Evolutionary conservation across 1,139 yeast genomes (phyloP).

Genomic region (Magnusiomyces sp.): DNA sequence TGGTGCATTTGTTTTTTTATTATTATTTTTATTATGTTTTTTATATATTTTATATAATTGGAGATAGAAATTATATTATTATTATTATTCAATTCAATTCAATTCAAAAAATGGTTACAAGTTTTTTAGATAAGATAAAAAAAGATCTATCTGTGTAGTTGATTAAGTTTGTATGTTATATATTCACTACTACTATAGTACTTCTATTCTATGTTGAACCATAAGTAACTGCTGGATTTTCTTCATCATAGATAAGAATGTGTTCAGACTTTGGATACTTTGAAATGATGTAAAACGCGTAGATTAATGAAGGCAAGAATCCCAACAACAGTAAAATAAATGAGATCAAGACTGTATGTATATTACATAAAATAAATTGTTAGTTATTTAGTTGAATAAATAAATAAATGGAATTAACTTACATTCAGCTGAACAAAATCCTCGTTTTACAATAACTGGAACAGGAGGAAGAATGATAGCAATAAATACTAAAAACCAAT

Average conservation of each 20-base stretch:
- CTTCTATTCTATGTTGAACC: neutral
- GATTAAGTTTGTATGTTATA: neutral
- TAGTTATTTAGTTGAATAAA: neutral
- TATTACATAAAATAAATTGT: neutral
- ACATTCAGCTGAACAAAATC: slow-evolving; percentile 51
- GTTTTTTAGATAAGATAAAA: no score
- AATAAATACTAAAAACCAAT: slow-evolving; percentile 13
- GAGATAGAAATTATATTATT: no score
- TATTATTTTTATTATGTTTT: no score
- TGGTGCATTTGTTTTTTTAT: no score
- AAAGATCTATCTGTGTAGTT: no score
- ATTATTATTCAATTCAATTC: no score
- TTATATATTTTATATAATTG: neutral
- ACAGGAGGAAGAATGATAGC: slow-evolving; percentile 61
- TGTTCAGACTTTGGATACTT: slow-evolving; percentile 26
- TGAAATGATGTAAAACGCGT: slow-evolving; percentile 33
- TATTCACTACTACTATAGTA: neutral
- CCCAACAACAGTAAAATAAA: slow-evolving; percentile 63
- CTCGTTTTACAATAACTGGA: slow-evolving; percentile 60
- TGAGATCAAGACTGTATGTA: slow-evolving; percentile 45
- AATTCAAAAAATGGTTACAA: no score
- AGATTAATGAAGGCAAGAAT: slow-evolving; percentile 56
- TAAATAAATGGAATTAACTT: slow-evolving; percentile 21
- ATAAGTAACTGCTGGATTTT: neutral
- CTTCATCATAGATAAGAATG: slow-evolving; percentile 2